Percentiles rank a stretch among this genome's conserved stretches.
These are phyloP conservation scores for Orobanche coerulescens DNA, from an alignment of 257 asterid genomes.

Conservation along the genomic window DNA sequence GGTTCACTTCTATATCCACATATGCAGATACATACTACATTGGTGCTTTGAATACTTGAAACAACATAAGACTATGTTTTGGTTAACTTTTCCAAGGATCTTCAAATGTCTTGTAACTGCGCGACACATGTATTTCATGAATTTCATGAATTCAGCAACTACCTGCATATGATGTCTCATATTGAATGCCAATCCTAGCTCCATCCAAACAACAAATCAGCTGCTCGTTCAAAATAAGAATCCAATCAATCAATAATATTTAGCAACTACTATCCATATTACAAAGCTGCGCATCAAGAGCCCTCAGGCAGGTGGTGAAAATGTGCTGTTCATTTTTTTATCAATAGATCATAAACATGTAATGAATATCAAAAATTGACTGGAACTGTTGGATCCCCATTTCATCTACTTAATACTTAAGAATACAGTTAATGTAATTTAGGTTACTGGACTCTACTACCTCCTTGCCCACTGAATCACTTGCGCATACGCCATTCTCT, in stretches of 20 bases:
- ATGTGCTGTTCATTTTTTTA: background rate
- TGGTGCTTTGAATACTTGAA: background rate
- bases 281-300: slow-evolving; percentile 5
- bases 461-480: background rate
- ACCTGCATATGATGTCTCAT: slow-evolving; percentile 95
- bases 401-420: background rate
- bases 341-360: background rate
- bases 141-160: slow-evolving; percentile 18
- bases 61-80: no score
- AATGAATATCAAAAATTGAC: background rate
- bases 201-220: slow-evolving; percentile 87
- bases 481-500: background rate
- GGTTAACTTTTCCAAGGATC: background rate
- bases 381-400: background rate
- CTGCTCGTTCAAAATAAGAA: slow-evolving; percentile 39
- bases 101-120: background rate
- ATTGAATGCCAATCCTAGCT: slow-evolving; percentile 88
- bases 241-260: slow-evolving; percentile 12
- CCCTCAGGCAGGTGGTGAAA: background rate
- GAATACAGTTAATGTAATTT: background rate
- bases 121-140: background rate
- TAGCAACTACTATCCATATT: background rate
- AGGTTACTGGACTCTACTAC: background rate
- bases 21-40: background rate
- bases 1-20: no score